Evolutionary conservation across 345 rosid species (phyloP).

Genomic region (Garcia nutans): DNA sequence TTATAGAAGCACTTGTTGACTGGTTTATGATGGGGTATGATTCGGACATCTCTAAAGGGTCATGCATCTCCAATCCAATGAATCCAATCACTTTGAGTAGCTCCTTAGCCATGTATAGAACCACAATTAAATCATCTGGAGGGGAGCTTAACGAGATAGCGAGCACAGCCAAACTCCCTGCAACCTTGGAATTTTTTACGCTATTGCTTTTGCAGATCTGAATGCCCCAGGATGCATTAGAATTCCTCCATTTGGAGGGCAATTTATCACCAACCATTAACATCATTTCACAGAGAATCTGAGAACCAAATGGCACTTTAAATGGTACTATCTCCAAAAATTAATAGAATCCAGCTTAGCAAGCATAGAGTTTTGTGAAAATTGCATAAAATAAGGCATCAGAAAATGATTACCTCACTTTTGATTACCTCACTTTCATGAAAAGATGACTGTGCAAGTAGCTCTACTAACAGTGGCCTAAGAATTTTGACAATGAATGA

Average conservation of each 20-base stretch:
- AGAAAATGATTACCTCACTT: conserved; percentile 52
- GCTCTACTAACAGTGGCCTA: conserved; percentile 54
- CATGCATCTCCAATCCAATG: conserved; percentile 33
- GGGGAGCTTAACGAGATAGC: conserved; percentile 50
- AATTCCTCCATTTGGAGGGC: conserved; percentile 53
- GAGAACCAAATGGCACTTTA: conserved; percentile 24
- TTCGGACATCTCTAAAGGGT: conserved; percentile 39
- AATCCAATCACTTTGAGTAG: conserved; percentile 43
- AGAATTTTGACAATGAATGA: conserved; percentile 46
- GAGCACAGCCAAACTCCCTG: conserved; percentile 50
- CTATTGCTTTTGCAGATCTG: conserved; percentile 50
- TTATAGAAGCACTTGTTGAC: conserved; percentile 46
- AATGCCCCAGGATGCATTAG: conserved; percentile 62
- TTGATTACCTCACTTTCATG: conserved; percentile 62
- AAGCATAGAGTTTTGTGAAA: conserved; percentile 11
- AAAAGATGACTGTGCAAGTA: conserved; percentile 44
- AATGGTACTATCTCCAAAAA: conserved; percentile 4
- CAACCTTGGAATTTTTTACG: conserved; percentile 46
- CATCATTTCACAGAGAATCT: conserved; percentile 61
- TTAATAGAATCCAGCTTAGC: conserved; percentile 10
- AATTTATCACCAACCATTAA: conserved; percentile 45
- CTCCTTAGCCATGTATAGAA: conserved; percentile 50
- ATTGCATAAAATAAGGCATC: background rate
- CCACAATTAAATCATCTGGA: conserved; percentile 55
- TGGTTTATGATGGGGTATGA: conserved; percentile 49